phyloP scores from a whole-genome alignment of 441 rosid genomes.

The Bocquillonia castaneifolia region DNA sequence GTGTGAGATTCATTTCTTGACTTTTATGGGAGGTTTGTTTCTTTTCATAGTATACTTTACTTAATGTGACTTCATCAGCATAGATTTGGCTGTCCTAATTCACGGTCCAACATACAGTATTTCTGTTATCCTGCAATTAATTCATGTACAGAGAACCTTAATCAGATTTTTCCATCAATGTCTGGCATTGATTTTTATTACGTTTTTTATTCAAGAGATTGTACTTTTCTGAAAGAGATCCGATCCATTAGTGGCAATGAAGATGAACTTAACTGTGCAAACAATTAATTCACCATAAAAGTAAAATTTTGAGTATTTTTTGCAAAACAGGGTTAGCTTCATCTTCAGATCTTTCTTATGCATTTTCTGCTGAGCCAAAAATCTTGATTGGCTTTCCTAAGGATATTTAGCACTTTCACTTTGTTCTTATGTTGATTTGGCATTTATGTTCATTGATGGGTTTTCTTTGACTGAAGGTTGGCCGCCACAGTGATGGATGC shows the following conservation, averaged over 20 bases:
- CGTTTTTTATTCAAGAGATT: neutral
- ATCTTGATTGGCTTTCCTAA: neutral
- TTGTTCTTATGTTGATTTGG: neutral
- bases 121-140: neutral
- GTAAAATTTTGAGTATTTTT: neutral
- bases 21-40: neutral
- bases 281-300: neutral
- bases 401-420: neutral
- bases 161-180: neutral
- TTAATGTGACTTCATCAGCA: neutral
- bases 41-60: neutral
- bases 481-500: conserved; percentile 25
- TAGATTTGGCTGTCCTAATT: neutral
- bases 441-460: neutral
- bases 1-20: neutral
- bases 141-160: neutral
- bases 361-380: neutral
- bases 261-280: neutral
- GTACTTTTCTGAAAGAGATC: neutral
- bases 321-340: neutral
- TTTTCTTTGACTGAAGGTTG: conserved; percentile 34
- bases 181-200: neutral
- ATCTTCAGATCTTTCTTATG: neutral
- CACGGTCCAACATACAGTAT: neutral
- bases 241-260: neutral